Evolutionary conservation across 2,329 filamentous ascomycete species (phyloP), one percentile per base, ranked within the genome.

Genomic region (Ophiocordyceps australis): DNA sequence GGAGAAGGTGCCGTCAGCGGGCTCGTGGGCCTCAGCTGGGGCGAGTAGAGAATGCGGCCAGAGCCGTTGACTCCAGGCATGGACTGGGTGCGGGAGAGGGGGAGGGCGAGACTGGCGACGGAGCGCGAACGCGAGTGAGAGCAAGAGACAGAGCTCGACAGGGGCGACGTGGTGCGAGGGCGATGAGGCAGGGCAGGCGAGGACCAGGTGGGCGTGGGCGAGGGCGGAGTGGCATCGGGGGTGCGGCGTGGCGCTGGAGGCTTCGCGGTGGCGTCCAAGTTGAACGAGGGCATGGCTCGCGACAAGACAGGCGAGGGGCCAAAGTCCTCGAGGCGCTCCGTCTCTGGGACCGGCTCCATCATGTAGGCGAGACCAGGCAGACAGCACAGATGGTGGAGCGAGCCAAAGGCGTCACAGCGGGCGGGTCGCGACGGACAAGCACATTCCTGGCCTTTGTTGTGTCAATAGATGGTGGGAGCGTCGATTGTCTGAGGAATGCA

Each of bases 301-400:
- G 53, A 57, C 20, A 66, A 63, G 20, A 70, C 50, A 35, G 66
- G 65, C 27, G 65, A 61, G 28, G 65, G 50, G 33, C 58, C 62
- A 42, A 74, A 75, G 45, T 67, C 66, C 55, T 74, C 68, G 62
- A 75, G 68, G 35, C 67, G 59, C 55, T 74, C 66, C 25, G 69
- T 71, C 54, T 75, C 70, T 36, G 70, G 70, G 40, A 75, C 70
- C 30, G 69, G 66, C 49, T 75, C 70, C 70, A 75, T 75, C 38
- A 38, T 47, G 45, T 32, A 15, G 20, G 28, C 12, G 14, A 14
- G 15, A 27, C 22, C 22, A 27, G 12, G 27, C 27, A 21, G 15
- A 25, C 24, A 17, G 26, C 32, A 24, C 31, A 22, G 20, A 30
- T 19, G 24, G 16, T 19, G 17, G 19, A 20, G 12, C 5, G n/a